phyloP scores from a whole-genome alignment of 495 filamentous ascomycete species.

The Paragyromitra xinjiangensis region DNA sequence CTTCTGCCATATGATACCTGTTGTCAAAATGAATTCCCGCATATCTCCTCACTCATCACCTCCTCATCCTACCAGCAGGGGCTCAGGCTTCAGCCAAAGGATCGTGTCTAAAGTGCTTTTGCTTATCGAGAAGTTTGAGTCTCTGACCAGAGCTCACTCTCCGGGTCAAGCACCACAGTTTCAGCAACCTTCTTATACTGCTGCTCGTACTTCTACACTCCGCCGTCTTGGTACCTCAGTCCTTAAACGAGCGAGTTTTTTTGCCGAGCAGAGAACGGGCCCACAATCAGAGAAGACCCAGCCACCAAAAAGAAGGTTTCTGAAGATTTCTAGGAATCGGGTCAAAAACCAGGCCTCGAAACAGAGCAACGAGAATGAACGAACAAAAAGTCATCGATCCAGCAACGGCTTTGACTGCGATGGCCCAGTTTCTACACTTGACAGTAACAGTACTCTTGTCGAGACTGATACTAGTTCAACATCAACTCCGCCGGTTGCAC shows the following conservation, averaged over 20 bases:
- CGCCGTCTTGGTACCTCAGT: constrained; percentile 29
- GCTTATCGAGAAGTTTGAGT: constrained; percentile 40
- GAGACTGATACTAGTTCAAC: constrained; percentile 17
- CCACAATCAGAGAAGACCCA: neutral
- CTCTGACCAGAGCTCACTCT: constrained; percentile 11
- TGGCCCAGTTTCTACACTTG: constrained; percentile 9
- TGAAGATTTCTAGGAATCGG: constrained; percentile 20
- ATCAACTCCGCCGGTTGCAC: constrained; percentile 34
- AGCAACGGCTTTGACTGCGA: constrained; percentile 34
- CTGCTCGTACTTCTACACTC: constrained; percentile 11
- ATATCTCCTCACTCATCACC: neutral
- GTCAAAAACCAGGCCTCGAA: constrained; percentile 2
- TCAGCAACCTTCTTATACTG: neutral
- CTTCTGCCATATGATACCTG: neutral
- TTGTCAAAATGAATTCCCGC: constrained; percentile 9
- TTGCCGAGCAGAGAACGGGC: constrained; percentile 20
- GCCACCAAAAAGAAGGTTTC: constrained; percentile 28
- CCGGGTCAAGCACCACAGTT: neutral
- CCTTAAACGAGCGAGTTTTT: constrained; percentile 23
- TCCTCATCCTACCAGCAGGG: constrained; percentile 14
- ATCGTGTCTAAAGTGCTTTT: constrained; percentile 30
- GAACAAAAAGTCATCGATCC: neutral
- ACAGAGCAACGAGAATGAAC: neutral
- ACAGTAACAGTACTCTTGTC: constrained; percentile 26
- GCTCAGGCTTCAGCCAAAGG: constrained; percentile 24